Base-by-base conservation (phyloP, 73 alveolate genomes). In the Tetrahymena malaccensis region DNA sequence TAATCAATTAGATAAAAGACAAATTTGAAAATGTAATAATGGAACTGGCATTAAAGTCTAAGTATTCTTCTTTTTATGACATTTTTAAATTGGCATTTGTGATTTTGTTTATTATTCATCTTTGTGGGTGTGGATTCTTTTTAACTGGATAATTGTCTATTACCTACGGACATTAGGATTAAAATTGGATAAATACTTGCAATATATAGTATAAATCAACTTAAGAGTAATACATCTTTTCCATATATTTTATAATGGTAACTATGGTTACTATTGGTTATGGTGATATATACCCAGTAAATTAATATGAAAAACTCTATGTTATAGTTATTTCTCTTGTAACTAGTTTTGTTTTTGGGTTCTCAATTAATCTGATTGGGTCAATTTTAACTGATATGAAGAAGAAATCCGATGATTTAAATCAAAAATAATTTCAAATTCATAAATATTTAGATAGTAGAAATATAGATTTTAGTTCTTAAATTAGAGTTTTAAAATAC, bases 211-310 rank as follows among this genome's bases (percentile, higher is more conserved):
- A 43, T 19, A 85, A 40, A 16, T 55, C 85, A 5, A 35, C 25
- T 12, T 44, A 10, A 10, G 96, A 58, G 38, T 22, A 40, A 50
- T 98, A 98, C 84, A n/a, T 98, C 0, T 33, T 96, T 13, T 35
- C 97, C 0, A 43, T 97, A 10, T 98, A 97, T 94, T 98, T 96
- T 93, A 97, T 98, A 9, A 58, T 96, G 35, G 34, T 97, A 10
- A 98, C 99, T 3, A 97, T 97, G 97, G 94, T 98, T 4, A 95
- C 98, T 84, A 95, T 98, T 19, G 99, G 99, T 10, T 98, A 98
- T 96, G 99, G 99, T 84, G 99, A 98, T 93, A 97, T 98, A 34
- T 57, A 22, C 22, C 98, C 99, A 21, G 95, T 93, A 3, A 96
- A 97, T 34, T 35, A 34, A 1, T 33, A 43, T 44, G 99, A 98